Conservation (phyloP, 179 eudicot genomes). For the Beta lomatogona region DNA sequence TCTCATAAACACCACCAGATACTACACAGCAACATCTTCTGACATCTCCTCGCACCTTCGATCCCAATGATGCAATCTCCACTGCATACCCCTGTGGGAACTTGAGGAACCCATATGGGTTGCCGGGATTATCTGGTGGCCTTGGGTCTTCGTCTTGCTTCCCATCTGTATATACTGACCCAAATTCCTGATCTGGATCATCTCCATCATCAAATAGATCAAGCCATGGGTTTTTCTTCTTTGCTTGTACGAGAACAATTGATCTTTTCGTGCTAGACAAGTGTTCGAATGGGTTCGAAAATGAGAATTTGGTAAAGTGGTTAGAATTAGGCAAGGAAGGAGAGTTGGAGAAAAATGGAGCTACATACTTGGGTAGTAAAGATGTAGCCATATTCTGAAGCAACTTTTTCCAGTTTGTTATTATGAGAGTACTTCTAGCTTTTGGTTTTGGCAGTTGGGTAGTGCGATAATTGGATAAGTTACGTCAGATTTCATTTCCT, state of each 20-base stretch:
- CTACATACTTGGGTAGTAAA: slow-evolving; percentile 38
- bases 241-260: slow-evolving; percentile 34
- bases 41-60: slow-evolving; percentile 84
- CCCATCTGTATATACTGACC: slow-evolving; percentile 55
- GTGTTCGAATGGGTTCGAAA: slow-evolving; percentile 26
- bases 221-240: slow-evolving; percentile 73
- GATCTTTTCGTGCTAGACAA: slow-evolving; percentile 28
- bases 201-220: slow-evolving; percentile 84
- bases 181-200: slow-evolving; percentile 67
- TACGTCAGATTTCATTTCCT: slow-evolving; percentile 21
- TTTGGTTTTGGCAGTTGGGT: not conserved
- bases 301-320: slow-evolving; percentile 24
- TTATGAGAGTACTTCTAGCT: not conserved
- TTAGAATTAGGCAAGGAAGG: slow-evolving; percentile 25
- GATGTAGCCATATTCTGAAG: slow-evolving; percentile 32
- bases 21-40: slow-evolving; percentile 81
- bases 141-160: slow-evolving; percentile 87
- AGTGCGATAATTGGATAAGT: slow-evolving; percentile 29
- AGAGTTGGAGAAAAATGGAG: slow-evolving; percentile 32
- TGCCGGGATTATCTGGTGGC: slow-evolving; percentile 69
- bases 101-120: slow-evolving; percentile 78
- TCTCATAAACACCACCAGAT: slow-evolving; percentile 91
- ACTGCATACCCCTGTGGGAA: slow-evolving; percentile 74
- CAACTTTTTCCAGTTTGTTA: not conserved
- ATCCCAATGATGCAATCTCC: slow-evolving; percentile 75